phyloP scores from a whole-genome alignment of 306 rosid genomes.

The Dalbergia cochinchinensis region DNA sequence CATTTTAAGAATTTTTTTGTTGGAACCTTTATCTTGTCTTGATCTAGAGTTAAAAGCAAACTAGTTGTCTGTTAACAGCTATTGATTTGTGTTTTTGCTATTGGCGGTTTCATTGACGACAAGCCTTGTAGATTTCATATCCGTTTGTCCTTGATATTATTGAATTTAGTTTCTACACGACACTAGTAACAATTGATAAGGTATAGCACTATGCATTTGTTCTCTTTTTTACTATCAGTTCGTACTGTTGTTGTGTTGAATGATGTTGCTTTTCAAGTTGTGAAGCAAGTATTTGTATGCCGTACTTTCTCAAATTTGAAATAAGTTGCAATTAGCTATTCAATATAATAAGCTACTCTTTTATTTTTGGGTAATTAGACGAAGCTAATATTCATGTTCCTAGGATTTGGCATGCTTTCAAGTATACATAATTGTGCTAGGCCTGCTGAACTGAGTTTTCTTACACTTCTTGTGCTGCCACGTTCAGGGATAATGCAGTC shows the following conservation, averaged over 20 bases:
- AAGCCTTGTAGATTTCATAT: neutral
- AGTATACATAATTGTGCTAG: conserved; percentile 26
- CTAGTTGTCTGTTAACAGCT: conserved; percentile 21
- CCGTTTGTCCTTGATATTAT: neutral
- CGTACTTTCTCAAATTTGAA: conserved; percentile 14
- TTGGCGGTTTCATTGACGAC: conserved; percentile 18
- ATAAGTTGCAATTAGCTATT: conserved; percentile 34
- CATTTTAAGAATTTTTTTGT: neutral
- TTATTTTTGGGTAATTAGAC: neutral
- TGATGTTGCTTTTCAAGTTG: conserved; percentile 30
- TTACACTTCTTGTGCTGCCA: conserved; percentile 40
- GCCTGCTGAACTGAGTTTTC: neutral
- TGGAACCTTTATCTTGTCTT: conserved; percentile 28
- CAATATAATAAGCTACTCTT: neutral
- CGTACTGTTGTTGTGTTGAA: conserved; percentile 27
- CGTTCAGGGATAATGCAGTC: conserved; percentile 59
- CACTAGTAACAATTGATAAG: neutral
- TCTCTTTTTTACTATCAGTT: conserved; percentile 9
- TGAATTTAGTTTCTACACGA: neutral
- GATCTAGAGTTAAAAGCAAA: conserved; percentile 14
- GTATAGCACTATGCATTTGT: neutral
- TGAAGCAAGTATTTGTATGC: conserved; percentile 29
- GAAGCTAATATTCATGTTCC: conserved; percentile 25
- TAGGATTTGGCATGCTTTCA: conserved; percentile 19
- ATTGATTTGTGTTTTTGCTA: conserved; percentile 14